A percentile compares a stretch with the other conserved stretches of the same genome.
phyloP scores from a whole-genome alignment of 2,329 filamentous ascomycete species.

The Talaromyces sp. region DNA sequence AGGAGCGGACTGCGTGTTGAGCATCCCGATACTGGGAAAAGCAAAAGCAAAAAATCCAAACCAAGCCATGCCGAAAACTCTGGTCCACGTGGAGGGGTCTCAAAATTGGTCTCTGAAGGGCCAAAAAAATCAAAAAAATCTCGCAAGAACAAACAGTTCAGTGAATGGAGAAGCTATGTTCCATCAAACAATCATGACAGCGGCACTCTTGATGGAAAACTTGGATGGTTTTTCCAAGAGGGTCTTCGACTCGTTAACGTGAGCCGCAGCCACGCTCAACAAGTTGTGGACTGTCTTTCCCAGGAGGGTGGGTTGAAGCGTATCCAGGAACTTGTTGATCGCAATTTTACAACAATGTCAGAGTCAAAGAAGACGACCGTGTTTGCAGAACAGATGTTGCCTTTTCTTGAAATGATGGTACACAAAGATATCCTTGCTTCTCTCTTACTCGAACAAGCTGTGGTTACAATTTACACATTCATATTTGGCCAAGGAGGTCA shows the following conservation, averaged over 20 bases:
- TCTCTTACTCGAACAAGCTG: slow-evolving; percentile 34
- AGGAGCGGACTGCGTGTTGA: background rate
- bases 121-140: background rate
- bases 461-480: slow-evolving; percentile 41
- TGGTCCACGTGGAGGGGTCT: background rate
- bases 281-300: slow-evolving; percentile 23
- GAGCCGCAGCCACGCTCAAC: slow-evolving; percentile 18
- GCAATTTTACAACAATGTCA: slow-evolving; percentile 14
- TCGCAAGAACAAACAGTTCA: background rate
- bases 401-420: slow-evolving; percentile 35
- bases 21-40: background rate
- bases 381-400: slow-evolving; percentile 26
- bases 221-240: slow-evolving; percentile 18
- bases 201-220: slow-evolving; percentile 4
- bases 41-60: slow-evolving; percentile 2
- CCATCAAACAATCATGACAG: background rate
- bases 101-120: background rate
- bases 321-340: slow-evolving; percentile 22
- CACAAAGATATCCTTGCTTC: slow-evolving; percentile 34
- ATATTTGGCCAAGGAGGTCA: slow-evolving; percentile 29
- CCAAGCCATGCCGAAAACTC: background rate
- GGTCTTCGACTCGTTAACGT: slow-evolving; percentile 19
- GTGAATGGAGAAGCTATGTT: background rate
- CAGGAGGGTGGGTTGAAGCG: slow-evolving; percentile 23
- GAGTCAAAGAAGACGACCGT: slow-evolving; percentile 12